Percentiles rank a stretch among this genome's conserved stretches.
phyloP scores from a whole-genome alignment of 345 rosid genomes.

The Melaleuca quinquenervia region DNA sequence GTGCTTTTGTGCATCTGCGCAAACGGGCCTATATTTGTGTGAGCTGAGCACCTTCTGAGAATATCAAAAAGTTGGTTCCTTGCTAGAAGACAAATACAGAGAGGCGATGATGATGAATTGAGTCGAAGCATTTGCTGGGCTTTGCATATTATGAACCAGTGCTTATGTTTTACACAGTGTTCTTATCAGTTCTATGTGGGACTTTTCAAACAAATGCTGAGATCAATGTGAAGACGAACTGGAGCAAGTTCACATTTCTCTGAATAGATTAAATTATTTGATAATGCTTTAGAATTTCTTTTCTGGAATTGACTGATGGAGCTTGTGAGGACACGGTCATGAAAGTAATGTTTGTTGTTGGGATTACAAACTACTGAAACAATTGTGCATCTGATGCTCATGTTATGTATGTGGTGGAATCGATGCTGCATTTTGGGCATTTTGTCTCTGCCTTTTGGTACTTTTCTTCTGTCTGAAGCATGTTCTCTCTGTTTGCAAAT shows the following conservation, averaged over 20 bases:
- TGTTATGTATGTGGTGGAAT: not conserved
- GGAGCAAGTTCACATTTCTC: not conserved
- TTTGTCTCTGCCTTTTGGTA: not conserved
- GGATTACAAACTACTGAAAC: not conserved
- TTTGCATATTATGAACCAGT: not conserved
- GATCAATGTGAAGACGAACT: not conserved
- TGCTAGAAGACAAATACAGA: not conserved
- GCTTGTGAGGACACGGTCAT: not conserved
- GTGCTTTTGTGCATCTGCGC: not conserved
- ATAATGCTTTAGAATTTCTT: not conserved
- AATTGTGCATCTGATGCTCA: not conserved
- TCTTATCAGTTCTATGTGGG: not conserved
- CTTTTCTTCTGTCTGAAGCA: not conserved
- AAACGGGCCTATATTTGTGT: not conserved
- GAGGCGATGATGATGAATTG: not conserved
- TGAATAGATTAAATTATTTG: not conserved
- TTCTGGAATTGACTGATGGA: not conserved
- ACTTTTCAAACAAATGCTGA: not conserved
- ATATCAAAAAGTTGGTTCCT: not conserved
- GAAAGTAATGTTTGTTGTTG: not conserved
- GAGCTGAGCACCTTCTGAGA: not conserved
- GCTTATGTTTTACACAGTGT: not conserved
- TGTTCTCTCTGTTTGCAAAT: not conserved
- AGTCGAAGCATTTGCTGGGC: not conserved
- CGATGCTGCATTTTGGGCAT: not conserved